Base-by-base conservation (phyloP, 2,329 filamentous ascomycete species). In the Fusarium sarcochroum region DNA sequence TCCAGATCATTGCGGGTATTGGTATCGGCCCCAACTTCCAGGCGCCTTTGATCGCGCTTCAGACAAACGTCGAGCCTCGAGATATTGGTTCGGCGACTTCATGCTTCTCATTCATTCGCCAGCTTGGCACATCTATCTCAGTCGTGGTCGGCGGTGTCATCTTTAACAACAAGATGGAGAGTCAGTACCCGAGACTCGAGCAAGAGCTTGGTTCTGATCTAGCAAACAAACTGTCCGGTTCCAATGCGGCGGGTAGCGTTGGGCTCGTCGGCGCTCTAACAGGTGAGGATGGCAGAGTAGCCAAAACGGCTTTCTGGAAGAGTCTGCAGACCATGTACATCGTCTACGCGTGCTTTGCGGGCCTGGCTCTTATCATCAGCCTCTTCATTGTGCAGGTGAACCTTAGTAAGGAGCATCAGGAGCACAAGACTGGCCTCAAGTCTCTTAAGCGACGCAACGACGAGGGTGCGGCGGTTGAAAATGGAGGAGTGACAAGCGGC, bases 81-180 rank as follows among this genome's bases (percentile, higher is more conserved):
- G 90, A 93, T 69, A 90, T 91, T 46, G 91, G 88, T n/a, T 86
- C 89, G 2, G 90, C 87, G 0, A 92, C 90, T 0, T 86, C 89
- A 1, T 90, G 89, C 2, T 90, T 91, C 67, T 83, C 86, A 10
- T 92, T 92, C 75, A 83, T 90, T 9, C 87, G 91, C 20, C 91
- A 91, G 69, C 80, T 94, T 5, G 89, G 89, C 11, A 92, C 89
- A 0, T 86, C 89, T 4, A 86, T 90, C 20, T 89, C 89, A 1
- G 86, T 93, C 52, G 91, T 93, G 2, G 83, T 94, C 38, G 92
- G 92, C 23, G 89, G 91, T n/a, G 91, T 93, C 45, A 86, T 94
- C 37, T 94, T 94, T 80, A 90, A 93, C 78, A 94, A 94, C 76
- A 81, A 86, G 61, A 92, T 93, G 89, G 80, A 87, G 67, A 82